Conservation (phyloP, 345 rosid species). For the Nasturtium officinale region DNA sequence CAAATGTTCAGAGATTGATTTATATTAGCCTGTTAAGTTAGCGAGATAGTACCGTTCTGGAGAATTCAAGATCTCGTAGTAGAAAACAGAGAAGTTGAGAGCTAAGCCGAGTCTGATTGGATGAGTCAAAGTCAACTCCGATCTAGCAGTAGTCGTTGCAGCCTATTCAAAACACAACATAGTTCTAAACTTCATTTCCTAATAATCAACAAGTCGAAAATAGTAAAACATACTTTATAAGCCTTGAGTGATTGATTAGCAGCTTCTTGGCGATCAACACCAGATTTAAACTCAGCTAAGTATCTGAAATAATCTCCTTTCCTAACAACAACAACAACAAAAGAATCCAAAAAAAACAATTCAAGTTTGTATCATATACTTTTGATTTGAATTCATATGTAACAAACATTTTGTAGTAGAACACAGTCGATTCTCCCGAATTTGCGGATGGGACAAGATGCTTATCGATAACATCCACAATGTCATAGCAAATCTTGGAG, state of each 20-base stretch:
- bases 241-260: conserved; percentile 53
- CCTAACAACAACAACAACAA: conserved; percentile 37
- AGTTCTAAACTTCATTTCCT: neutral
- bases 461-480: conserved; percentile 55
- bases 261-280: conserved; percentile 52
- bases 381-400: neutral
- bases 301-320: conserved; percentile 66
- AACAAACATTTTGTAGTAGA: conserved; percentile 65
- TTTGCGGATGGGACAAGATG: conserved; percentile 69
- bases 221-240: conserved; percentile 39
- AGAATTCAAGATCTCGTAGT: conserved; percentile 83
- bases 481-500: conserved; percentile 68
- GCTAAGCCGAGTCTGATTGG: conserved; percentile 87
- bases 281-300: conserved; percentile 59
- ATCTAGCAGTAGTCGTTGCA: conserved; percentile 48
- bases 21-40: neutral
- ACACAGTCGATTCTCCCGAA: conserved; percentile 79
- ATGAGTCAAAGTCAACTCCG: conserved; percentile 73
- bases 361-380: neutral
- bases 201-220: no score
- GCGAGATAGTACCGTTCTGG: conserved; percentile 56
- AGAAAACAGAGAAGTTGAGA: conserved; percentile 84
- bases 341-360: neutral
- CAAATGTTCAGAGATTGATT: neutral
- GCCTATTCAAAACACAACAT: conserved; percentile 29